Percentiles rank a stretch among this genome's conserved stretches.
Conservation (phyloP, 805 yeast genomes). For the Barnettozyma pratensis region DNA sequence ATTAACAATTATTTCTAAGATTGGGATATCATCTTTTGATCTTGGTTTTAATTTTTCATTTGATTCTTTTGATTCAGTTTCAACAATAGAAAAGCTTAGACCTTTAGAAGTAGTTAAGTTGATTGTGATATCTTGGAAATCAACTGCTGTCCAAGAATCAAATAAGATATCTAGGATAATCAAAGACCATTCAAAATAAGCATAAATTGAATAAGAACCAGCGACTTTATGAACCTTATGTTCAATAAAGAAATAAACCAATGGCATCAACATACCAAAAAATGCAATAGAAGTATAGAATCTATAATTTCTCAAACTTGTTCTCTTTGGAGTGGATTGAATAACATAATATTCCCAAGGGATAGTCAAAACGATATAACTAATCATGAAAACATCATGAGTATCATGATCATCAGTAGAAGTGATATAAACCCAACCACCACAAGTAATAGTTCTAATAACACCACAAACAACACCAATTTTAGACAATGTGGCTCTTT, state of each 20-base stretch:
- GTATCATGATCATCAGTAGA: constrained; percentile 95
- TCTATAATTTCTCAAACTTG: constrained; percentile 47
- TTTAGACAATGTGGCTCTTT: constrained; percentile 29
- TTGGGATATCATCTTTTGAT: constrained; percentile 22
- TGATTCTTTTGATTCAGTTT: neutral
- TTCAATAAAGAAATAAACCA: constrained; percentile 84
- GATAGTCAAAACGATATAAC: constrained; percentile 79
- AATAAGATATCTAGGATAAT: constrained; percentile 79
- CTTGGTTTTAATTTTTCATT: constrained; percentile 15
- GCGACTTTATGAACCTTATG: constrained; percentile 83
- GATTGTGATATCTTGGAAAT: constrained; percentile 61
- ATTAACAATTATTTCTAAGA: constrained; percentile 37
- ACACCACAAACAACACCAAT: constrained; percentile 59
- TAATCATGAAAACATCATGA: constrained; percentile 94
- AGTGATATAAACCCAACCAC: constrained; percentile 98
- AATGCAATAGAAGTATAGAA: constrained; percentile 52
- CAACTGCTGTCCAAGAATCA: constrained; percentile 73
- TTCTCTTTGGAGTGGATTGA: constrained; percentile 43
- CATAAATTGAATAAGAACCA: constrained; percentile 95
- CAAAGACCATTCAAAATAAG: constrained; percentile 91
- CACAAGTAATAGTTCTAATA: constrained; percentile 89
- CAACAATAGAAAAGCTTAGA: constrained; percentile 17
- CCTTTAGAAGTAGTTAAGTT: constrained; percentile 17
- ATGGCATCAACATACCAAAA: constrained; percentile 70
- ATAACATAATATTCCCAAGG: constrained; percentile 83